phyloP scores from a whole-genome alignment of 345 rosid genomes.

The Lepidium aucheri region DNA sequence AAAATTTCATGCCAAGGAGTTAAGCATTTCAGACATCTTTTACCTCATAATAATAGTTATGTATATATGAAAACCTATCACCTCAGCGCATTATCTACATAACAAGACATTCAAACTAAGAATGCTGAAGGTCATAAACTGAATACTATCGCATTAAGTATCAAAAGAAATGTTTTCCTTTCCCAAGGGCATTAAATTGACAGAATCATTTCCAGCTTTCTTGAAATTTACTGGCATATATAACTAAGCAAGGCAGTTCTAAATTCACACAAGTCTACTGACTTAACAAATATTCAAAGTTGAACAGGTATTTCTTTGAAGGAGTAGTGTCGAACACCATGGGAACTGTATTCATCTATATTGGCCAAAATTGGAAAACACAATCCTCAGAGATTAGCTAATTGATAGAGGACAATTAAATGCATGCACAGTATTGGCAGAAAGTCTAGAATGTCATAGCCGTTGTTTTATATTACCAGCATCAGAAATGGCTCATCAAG shows the following conservation, averaged over 20 bases:
- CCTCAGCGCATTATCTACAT: not conserved
- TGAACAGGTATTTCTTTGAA: not conserved
- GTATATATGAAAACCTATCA: not conserved
- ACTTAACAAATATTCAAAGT: not conserved
- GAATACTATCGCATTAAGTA: not conserved
- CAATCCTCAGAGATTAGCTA: not conserved
- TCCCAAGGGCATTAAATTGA: too few species aligned
- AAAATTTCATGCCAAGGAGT: not conserved
- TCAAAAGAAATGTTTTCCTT: too few species aligned
- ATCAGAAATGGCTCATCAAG: conserved; percentile 86
- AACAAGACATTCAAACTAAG: not conserved
- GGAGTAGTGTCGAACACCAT: not conserved
- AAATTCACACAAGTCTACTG: not conserved
- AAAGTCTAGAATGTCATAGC: not conserved
- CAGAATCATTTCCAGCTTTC: too few species aligned
- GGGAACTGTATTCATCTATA: not conserved
- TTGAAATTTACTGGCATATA: not conserved
- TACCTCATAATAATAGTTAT: not conserved
- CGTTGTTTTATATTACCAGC: conserved; percentile 58
- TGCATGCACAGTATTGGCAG: not conserved
- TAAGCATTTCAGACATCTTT: not conserved
- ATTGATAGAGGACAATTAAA: not conserved
- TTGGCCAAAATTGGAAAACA: not conserved
- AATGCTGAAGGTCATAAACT: not conserved
- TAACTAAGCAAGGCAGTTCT: not conserved